Conservation (phyloP, 441 rosid genomes). For the Syzygium syzygioides region DNA sequence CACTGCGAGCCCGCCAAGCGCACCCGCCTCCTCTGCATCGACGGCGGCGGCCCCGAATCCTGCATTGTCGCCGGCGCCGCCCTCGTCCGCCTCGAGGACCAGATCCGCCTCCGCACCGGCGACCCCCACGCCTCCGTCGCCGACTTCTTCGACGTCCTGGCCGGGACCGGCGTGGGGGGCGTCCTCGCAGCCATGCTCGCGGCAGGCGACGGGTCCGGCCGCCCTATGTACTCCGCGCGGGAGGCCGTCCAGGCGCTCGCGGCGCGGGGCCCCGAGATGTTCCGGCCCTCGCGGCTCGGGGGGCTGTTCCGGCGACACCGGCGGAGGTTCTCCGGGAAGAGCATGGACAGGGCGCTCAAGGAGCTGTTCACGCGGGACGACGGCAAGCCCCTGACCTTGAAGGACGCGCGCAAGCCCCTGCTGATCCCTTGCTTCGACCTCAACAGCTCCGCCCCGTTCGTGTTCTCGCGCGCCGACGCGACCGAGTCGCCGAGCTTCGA, state of each 20-base stretch:
- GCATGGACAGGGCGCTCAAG: conserved; percentile 66
- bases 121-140: conserved; percentile 64
- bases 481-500: conserved; percentile 80
- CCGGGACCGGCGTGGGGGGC: conserved; percentile 83
- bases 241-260: conserved; percentile 49
- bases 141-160: conserved; percentile 84
- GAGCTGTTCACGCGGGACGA: conserved; percentile 57
- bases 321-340: conserved; percentile 50
- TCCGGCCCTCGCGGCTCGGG: conserved; percentile 18
- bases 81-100: conserved; percentile 73
- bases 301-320: conserved; percentile 35
- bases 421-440: conserved; percentile 94
- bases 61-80: conserved; percentile 64
- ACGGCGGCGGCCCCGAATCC: conserved; percentile 54
- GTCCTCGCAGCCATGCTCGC: conserved; percentile 62
- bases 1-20: conserved; percentile 60
- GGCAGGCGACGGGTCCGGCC: conserved; percentile 68
- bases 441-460: conserved; percentile 85
- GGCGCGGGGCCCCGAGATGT: conserved; percentile 47
- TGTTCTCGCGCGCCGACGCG: conserved; percentile 95
- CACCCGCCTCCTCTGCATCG: conserved; percentile 79
- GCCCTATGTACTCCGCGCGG: conserved; percentile 61
- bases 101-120: conserved; percentile 71
- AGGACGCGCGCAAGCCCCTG: conserved; percentile 89
- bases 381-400: conserved; percentile 58